These are phyloP conservation scores for Cucurbita maxima DNA, from an alignment of 306 rosid species.

Conservation along the genomic window DNA sequence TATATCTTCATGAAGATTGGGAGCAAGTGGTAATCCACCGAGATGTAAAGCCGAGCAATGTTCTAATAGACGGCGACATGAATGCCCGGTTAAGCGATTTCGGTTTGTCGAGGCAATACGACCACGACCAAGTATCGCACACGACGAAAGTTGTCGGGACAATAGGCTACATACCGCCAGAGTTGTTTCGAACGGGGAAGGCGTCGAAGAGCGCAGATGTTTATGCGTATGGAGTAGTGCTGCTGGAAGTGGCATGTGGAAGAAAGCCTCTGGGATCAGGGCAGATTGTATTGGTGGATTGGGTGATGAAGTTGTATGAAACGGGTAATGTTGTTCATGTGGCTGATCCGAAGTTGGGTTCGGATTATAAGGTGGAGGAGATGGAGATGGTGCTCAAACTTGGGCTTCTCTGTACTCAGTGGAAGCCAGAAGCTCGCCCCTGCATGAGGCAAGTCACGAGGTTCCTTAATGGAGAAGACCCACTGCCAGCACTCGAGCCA, in stretches of 20 bases:
- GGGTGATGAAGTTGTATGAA: slow-evolving; percentile 30
- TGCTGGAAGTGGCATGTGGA: slow-evolving; percentile 48
- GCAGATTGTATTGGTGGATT: slow-evolving; percentile 36
- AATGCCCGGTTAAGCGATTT: slow-evolving; percentile 46
- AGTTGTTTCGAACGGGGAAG: slow-evolving; percentile 37
- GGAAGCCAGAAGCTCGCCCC: slow-evolving; percentile 33
- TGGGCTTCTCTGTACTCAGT: slow-evolving; percentile 47
- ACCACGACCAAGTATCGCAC: slow-evolving; percentile 43
- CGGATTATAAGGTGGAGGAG: slow-evolving; percentile 25
- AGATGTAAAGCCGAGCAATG: slow-evolving; percentile 49
- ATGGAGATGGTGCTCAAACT: slow-evolving; percentile 37
- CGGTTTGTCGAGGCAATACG: slow-evolving; percentile 51
- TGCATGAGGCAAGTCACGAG: slow-evolving; percentile 41
- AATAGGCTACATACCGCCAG: slow-evolving; percentile 58
- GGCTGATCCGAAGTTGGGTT: slow-evolving; percentile 32
- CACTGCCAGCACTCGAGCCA: slow-evolving; percentile 21
- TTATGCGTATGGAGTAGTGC: slow-evolving; percentile 48
- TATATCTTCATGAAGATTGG: slow-evolving; percentile 69
- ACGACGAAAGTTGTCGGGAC: slow-evolving; percentile 64
- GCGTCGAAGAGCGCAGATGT: slow-evolving; percentile 42
- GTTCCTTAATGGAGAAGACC: slow-evolving; percentile 36
- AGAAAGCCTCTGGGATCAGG: slow-evolving; percentile 28
- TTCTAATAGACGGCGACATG: slow-evolving; percentile 37
- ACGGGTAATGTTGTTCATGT: slow-evolving; percentile 17
- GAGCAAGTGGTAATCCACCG: slow-evolving; percentile 60